These are phyloP conservation scores for Galerina marginata DNA, from an alignment of 768 basidiomycete species.

Conservation along the genomic window DNA sequence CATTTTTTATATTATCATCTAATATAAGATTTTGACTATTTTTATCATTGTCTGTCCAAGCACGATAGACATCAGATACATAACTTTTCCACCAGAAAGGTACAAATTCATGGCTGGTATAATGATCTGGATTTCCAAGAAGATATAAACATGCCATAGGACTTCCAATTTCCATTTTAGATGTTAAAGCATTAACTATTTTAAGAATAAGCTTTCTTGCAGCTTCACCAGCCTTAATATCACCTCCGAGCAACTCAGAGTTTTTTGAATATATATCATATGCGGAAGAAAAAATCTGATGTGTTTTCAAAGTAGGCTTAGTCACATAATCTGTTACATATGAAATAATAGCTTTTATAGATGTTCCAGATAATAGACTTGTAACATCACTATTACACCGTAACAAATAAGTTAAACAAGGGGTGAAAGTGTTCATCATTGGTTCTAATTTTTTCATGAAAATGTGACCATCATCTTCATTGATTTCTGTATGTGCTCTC, in stretches of 20 bases:
- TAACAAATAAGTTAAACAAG: neutral
- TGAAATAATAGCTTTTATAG: conserved; percentile 35
- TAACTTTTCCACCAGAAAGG: conserved; percentile 33
- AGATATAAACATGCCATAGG: conserved; percentile 32
- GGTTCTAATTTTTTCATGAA: conserved; percentile 33
- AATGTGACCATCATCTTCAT: conserved; percentile 25
- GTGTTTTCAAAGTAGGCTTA: conserved; percentile 16
- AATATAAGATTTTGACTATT: neutral
- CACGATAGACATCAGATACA: conserved; percentile 20
- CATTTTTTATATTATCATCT: neutral
- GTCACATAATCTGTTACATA: conserved; percentile 40
- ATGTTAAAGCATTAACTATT: conserved; percentile 34
- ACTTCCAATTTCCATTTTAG: conserved; percentile 34
- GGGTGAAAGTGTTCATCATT: neutral
- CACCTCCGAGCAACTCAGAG: conserved; percentile 7
- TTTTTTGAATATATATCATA: conserved; percentile 20
- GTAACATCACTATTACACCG: neutral
- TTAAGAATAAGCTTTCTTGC: conserved; percentile 25
- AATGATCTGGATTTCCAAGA: conserved; percentile 1
- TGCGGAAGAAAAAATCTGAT: conserved; percentile 28
- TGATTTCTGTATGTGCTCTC: conserved; percentile 13
- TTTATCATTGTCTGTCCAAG: conserved; percentile 4
- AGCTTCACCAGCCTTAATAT: neutral
- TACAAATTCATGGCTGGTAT: conserved; percentile 31
- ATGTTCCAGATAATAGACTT: conserved; percentile 35